A percentile compares a stretch with the other conserved stretches of the same genome.
Conservation (phyloP, 1,284 basidiomycete species). For the Cryptococcus jaspeensis region DNA sequence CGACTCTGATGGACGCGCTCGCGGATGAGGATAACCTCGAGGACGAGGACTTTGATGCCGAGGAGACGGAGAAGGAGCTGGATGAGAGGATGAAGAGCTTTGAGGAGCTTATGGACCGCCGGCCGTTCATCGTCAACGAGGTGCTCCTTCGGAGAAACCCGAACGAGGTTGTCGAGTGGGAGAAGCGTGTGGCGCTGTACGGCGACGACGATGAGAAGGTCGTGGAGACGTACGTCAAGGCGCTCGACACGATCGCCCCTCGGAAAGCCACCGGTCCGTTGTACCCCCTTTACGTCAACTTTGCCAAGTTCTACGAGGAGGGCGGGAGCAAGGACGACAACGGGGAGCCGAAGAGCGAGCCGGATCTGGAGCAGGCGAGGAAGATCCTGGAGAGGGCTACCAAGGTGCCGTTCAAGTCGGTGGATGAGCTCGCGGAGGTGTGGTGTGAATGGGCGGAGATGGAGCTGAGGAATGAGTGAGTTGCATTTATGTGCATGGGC, state of each 20-base stretch:
- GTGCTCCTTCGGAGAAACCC: constrained; percentile 91
- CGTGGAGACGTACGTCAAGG: constrained; percentile 86
- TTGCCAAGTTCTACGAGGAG: constrained; percentile 96
- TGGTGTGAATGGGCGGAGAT: constrained; percentile 99
- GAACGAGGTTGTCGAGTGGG: constrained; percentile 99
- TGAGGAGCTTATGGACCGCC: constrained; percentile 89
- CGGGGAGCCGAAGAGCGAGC: constrained; percentile 64
- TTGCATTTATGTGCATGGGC: constrained; percentile 20
- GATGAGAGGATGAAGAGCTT: constrained; percentile 90
- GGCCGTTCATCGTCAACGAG: constrained; percentile 96
- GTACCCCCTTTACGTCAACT: constrained; percentile 88
- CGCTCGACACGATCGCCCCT: constrained; percentile 83
- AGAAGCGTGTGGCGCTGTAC: constrained; percentile 92
- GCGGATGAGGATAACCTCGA: constrained; percentile 59
- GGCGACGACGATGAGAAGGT: constrained; percentile 93
- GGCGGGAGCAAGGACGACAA: constrained; percentile 67
- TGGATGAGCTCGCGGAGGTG: constrained; percentile 96
- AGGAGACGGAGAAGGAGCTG: constrained; percentile 79
- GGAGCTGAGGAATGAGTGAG: constrained; percentile 92
- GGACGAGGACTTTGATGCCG: constrained; percentile 68
- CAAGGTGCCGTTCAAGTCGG: constrained; percentile 87
- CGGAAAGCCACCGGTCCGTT: constrained; percentile 89
- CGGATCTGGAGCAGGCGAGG: constrained; percentile 79
- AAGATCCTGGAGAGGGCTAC: constrained; percentile 90
- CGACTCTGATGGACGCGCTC: constrained; percentile 85